Evolutionary conservation across 441 rosid species (phyloP), one percentile per base, ranked within the genome.

Genomic region (Arabidopsis lyrata): DNA sequence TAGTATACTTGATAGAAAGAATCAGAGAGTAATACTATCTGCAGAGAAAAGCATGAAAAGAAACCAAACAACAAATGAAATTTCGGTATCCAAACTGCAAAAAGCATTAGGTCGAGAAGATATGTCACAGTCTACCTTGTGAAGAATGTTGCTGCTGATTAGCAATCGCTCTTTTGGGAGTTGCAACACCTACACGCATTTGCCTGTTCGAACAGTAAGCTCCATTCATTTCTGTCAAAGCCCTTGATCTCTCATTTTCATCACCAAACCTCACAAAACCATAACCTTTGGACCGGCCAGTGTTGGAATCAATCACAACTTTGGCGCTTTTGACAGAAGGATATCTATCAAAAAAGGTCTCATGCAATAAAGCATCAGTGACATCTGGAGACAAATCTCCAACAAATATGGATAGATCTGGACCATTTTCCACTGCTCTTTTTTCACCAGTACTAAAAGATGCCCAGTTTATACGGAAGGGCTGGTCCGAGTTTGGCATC

Each of bases 161-260:
- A 53, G 87, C 86, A 57, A 90, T 84, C 5, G 92, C 89, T 66
- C 91, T 93, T 79, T 88, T 95, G 24, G 99, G 99, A 15, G 99
- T 95, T 39, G 99, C 99, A 65, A 87, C 88, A 75, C 90, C 88
- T 35, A 91, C 82, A n/a, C 98, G 97, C 96, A 95, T 95, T 11
- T 91, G 93, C 78, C 99, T 87, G 83, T 90, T 86, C 20, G 79
- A 87, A 79, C 94, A 89, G 74, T 68, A 87, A 34, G 66, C 82
- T 15, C 90, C 94, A 78, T 87, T 84, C 94, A 89, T 89, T 69
- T 89, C 94, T 15, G 85, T 78, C 81, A 89, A 84, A 67, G 95
- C 90, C 67, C 81, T 84, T 58, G 95, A 74, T 67, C 85, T 86
- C 83, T 89, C 95, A 66, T 67, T 87, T 54, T 87, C 89, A 80